A percentile compares a stretch with the other conserved stretches of the same genome.
Evolutionary conservation across 495 filamentous ascomycete genomes (phyloP).

Genomic region (Oleoguttula mirabilis): DNA sequence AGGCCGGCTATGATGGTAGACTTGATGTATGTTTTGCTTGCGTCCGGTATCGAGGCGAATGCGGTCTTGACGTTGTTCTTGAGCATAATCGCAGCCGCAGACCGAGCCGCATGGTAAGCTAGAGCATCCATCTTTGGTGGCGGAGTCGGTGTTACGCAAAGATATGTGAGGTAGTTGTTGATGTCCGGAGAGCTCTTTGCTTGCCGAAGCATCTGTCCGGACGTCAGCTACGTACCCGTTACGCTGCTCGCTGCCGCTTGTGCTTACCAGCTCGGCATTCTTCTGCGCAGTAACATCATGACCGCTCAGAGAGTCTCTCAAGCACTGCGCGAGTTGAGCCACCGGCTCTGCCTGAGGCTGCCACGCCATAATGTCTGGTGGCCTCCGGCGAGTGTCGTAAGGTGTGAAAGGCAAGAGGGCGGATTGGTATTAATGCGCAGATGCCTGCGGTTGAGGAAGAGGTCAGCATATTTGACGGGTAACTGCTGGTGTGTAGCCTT

Average conservation of each 20-base stretch:
- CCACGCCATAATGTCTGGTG: conserved; percentile 96
- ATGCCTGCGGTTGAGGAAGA: no score
- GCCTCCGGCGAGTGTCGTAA: no score
- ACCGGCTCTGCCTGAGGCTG: conserved; percentile 79
- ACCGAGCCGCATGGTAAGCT: conserved; percentile 64
- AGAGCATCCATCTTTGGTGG: conserved; percentile 42
- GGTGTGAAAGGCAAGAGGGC: no score
- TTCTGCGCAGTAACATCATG: conserved; percentile 67
- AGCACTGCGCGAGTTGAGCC: conserved; percentile 74
- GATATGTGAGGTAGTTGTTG: conserved; percentile 90
- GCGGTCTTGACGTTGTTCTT: conserved; percentile 77
- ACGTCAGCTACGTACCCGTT: background rate
- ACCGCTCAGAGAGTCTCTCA: conserved; percentile 82
- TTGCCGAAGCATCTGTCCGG: conserved; percentile 74
- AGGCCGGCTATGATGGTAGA: conserved; percentile 65
- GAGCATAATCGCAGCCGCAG: conserved; percentile 80
- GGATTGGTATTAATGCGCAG: no score
- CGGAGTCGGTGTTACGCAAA: conserved; percentile 63
- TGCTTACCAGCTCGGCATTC: conserved; percentile 57
- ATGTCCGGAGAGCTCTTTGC: conserved; percentile 85
- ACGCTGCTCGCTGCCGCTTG: background rate
- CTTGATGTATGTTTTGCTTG: conserved; percentile 60
- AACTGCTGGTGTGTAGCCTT: no score
- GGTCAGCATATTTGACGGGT: no score
- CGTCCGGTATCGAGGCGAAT: conserved; percentile 57